Base-by-base conservation (phyloP, 352 stramenopile genomes). In the Phytopythium chamaehyphon region DNA sequence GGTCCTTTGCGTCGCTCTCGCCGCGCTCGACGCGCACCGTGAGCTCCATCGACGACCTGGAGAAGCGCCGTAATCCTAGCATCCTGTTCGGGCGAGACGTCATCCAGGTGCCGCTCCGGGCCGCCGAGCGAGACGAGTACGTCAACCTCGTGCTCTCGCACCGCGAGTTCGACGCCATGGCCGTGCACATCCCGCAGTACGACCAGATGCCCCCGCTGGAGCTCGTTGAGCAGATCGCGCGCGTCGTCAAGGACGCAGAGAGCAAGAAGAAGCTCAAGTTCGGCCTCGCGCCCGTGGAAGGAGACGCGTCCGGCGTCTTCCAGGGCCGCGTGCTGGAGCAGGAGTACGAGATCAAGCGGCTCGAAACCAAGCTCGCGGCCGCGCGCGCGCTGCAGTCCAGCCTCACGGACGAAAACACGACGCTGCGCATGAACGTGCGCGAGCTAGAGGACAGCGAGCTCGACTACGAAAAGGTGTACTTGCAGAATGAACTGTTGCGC, bases 101-200 rank as follows among this genome's bases (percentile, higher is more conserved):
- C 51, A 86, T 89, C 51, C 80, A 91, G 57, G 77, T 91, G 59
- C 80, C 80, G 38, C 65, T 91, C 28, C 76, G 79, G 51, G 56
- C 73, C 35, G 57, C 58, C 1, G 47, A 61, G 33, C 58, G 51
- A 22, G 54, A 74, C 61, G 71, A 83, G 46, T 82, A 82, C 59
- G 70, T 89, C 50, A 89, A 77, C 42, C 51, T 91, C 47, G 76
- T 88, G 57, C 66, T 91, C 6, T 91, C 80, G 44, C 75, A 88
- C 51, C 73, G 80, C 31, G 80, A 91, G 56, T 88, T 91, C 48
- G 75, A 91, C 57, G 64, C 65, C 22, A 91, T 91, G 77, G 77
- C 73, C 0, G 69, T 89, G 38, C 75, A 89, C 39, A 61, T 91
- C 43, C 63, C 73, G 24, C 73, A 88, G 44, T 91, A 86, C 54